Evolutionary conservation across 768 basidiomycete genomes (phyloP).

Genomic region (Suillus subalutaceus): DNA sequence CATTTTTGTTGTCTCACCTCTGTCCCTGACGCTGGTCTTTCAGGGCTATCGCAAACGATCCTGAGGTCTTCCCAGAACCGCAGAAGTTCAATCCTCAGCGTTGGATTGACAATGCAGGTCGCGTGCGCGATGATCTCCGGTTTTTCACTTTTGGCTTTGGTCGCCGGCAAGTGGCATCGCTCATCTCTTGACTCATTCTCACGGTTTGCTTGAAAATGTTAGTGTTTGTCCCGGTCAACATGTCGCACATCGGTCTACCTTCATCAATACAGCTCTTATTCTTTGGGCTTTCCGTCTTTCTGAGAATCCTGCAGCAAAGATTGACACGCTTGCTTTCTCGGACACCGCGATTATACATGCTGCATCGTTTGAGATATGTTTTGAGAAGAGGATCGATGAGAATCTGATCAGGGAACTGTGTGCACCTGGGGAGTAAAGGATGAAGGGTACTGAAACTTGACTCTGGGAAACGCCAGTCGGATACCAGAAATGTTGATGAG

Average conservation of each 20-base stretch:
- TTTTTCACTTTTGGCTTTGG: conserved; percentile 41
- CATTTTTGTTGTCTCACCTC: too few species aligned
- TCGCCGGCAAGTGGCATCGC: conserved; percentile 25
- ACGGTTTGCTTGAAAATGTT: neutral
- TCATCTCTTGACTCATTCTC: neutral
- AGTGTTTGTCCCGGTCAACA: conserved; percentile 64
- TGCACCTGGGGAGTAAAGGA: neutral
- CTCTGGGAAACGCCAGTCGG: too few species aligned
- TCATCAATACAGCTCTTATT: conserved; percentile 61
- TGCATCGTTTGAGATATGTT: conserved; percentile 53
- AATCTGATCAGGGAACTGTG: conserved; percentile 9
- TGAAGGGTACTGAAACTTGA: too few species aligned
- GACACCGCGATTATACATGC: conserved; percentile 64
- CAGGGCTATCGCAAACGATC: too few species aligned
- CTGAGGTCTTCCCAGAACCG: too few species aligned
- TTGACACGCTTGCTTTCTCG: conserved; percentile 63
- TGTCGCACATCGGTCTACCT: conserved; percentile 47
- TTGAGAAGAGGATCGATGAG: conserved; percentile 44
- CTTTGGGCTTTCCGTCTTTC: conserved; percentile 64
- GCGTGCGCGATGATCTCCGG: conserved; percentile 26
- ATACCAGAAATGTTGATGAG: too few species aligned
- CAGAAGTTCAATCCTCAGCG: too few species aligned
- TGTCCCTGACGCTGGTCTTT: too few species aligned
- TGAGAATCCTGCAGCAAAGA: conserved; percentile 49
- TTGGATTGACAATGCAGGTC: too few species aligned